phyloP scores from a whole-genome alignment of 148 eudicot species.

The Amaranthus hypochondriacus region DNA sequence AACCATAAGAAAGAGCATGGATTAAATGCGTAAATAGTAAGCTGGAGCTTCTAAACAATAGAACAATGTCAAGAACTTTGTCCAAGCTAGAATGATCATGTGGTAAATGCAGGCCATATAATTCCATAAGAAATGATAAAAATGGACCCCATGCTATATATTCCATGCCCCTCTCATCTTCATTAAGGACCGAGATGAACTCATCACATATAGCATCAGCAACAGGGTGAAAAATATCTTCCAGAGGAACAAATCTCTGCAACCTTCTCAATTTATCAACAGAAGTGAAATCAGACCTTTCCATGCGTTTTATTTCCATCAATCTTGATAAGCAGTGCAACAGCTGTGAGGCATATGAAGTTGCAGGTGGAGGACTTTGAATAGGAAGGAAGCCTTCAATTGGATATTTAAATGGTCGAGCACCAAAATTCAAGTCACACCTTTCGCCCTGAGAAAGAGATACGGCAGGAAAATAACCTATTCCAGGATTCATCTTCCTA shows the following conservation, averaged over 20 bases:
- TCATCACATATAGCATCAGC: constrained; percentile 70
- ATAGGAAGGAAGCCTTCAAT: constrained; percentile 68
- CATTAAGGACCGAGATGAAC: constrained; percentile 47
- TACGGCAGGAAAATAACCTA: constrained; percentile 85
- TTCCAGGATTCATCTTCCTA: constrained; percentile 71
- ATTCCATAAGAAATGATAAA: constrained; percentile 61
- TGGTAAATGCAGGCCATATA: constrained; percentile 58
- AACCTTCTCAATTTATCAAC: constrained; percentile 75
- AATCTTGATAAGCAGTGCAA: constrained; percentile 67
- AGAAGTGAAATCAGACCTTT: constrained; percentile 47
- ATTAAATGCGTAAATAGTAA: constrained; percentile 52
- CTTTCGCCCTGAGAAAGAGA: constrained; percentile 92
- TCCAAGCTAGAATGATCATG: constrained; percentile 78
- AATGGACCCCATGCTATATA: constrained; percentile 79
- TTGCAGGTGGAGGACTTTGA: constrained; percentile 56
- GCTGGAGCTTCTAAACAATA: constrained; percentile 50
- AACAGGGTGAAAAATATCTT: constrained; percentile 66
- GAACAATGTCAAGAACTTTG: constrained; percentile 62
- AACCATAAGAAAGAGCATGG: constrained; percentile 66
- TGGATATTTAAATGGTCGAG: constrained; percentile 73
- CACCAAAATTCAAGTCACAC: constrained; percentile 90
- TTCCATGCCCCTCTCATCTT: constrained; percentile 47
- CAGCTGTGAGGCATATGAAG: constrained; percentile 41
- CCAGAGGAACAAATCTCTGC: constrained; percentile 78
- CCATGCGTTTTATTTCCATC: constrained; percentile 57